Evolutionary conservation across 768 basidiomycete genomes (phyloP).

Genomic region (Lactifluus volemus): DNA sequence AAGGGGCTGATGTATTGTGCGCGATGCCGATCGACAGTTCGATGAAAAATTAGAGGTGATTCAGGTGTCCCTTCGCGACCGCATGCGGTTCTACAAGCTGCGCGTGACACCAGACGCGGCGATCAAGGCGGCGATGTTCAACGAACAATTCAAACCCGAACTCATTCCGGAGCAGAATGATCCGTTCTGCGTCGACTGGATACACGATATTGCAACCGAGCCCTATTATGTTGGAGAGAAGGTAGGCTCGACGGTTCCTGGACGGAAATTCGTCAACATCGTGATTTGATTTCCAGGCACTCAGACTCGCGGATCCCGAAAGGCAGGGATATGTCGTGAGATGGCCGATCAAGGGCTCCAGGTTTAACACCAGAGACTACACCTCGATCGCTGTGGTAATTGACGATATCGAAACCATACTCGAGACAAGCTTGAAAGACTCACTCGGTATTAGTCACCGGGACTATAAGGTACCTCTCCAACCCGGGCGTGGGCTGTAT

Average conservation of each 20-base stretch:
- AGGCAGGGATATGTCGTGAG: constrained; percentile 61
- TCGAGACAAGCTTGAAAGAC: constrained; percentile 51
- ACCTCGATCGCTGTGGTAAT: constrained; percentile 57
- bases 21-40: constrained; percentile 37
- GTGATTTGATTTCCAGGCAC: constrained; percentile 37
- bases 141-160: constrained; percentile 77
- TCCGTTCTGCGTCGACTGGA: constrained; percentile 79
- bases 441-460: constrained; percentile 43
- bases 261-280: neutral
- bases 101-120: constrained; percentile 64
- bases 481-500: neutral
- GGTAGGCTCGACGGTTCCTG: constrained; percentile 28
- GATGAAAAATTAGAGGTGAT: constrained; percentile 69
- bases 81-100: constrained; percentile 83
- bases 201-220: constrained; percentile 40
- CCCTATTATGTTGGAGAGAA: constrained; percentile 64
- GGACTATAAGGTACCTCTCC: constrained; percentile 50
- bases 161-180: constrained; percentile 82
- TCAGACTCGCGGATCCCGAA: constrained; percentile 61
- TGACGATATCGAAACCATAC: constrained; percentile 69
- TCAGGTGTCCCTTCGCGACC: constrained; percentile 61
- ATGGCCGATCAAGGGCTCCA: constrained; percentile 67
- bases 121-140: constrained; percentile 66
- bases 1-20: neutral
- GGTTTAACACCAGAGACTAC: constrained; percentile 79